Percentiles rank a stretch among this genome's conserved stretches.
phyloP scores from a whole-genome alignment of 208 protist genomes.

The Blechomonas ayalai region DNA sequence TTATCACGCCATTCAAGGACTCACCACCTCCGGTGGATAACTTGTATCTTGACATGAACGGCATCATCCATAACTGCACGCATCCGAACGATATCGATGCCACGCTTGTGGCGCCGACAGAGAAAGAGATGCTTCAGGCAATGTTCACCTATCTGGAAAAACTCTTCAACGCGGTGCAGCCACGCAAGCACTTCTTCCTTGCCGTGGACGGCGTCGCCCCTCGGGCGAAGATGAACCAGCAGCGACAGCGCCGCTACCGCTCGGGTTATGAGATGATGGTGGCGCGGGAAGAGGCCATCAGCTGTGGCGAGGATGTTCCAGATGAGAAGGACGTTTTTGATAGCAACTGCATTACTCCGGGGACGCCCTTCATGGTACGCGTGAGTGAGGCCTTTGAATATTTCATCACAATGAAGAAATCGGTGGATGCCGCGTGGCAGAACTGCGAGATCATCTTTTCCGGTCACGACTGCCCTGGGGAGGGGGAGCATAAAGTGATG shows the following conservation, averaged over 20 bases:
- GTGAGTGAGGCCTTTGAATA: slow-evolving; percentile 91
- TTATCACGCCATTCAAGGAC: slow-evolving; percentile 89
- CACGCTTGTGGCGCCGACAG: slow-evolving; percentile 70
- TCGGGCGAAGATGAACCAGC: slow-evolving; percentile 99
- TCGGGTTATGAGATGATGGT: slow-evolving; percentile 85
- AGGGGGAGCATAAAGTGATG: slow-evolving; percentile 99
- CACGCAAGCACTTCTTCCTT: slow-evolving; percentile 95
- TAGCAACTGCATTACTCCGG: slow-evolving; percentile 98
- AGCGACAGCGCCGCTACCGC: slow-evolving; percentile 95
- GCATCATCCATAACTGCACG: slow-evolving; percentile 99
- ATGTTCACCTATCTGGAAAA: slow-evolving; percentile 97
- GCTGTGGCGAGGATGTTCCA: slow-evolving; percentile 55
- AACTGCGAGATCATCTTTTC: slow-evolving; percentile 92
- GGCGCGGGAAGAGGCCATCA: slow-evolving; percentile 61
- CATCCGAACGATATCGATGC: slow-evolving; percentile 93
- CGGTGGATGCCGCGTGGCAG: slow-evolving; percentile 90
- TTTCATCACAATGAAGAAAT: slow-evolving; percentile 93
- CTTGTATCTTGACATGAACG: slow-evolving; percentile 99
- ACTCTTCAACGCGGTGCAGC: slow-evolving; percentile 94
- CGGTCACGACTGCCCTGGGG: slow-evolving; percentile 93
- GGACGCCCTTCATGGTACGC: slow-evolving; percentile 96
- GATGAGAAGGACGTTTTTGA: slow-evolving; percentile 92
- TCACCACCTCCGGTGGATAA: slow-evolving; percentile 95
- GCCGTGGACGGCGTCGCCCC: slow-evolving; percentile 98
- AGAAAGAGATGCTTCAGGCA: slow-evolving; percentile 93